Evolutionary conservation across 2,329 filamentous ascomycete species (phyloP).

Genomic region (Canariomyces notabilis): DNA sequence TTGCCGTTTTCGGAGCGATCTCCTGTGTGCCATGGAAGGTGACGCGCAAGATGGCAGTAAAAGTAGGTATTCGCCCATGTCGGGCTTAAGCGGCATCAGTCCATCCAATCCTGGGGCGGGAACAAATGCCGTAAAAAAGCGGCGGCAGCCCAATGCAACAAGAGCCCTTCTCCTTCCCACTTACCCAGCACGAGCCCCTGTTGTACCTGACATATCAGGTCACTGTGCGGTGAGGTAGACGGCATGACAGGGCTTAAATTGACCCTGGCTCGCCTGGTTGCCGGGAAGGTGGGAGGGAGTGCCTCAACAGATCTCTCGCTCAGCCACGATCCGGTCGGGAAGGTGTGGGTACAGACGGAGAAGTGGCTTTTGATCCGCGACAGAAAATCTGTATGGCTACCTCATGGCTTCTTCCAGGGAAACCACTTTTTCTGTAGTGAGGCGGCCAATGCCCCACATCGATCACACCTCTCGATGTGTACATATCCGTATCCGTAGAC

Average conservation of each 20-base stretch:
- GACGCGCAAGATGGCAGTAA: background rate
- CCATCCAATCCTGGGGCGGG: background rate
- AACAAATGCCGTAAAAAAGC: background rate
- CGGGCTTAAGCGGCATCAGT: no score
- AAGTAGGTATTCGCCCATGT: background rate
- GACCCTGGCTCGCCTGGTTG: background rate
- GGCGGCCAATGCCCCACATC: no score
- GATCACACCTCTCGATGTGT: no score
- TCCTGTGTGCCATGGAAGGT: slow-evolving; percentile 1
- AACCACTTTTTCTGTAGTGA: no score
- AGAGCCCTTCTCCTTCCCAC: background rate
- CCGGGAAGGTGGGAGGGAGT: background rate
- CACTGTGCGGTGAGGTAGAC: background rate
- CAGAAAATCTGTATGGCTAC: no score
- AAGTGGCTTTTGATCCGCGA: no score
- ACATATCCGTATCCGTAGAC: no score
- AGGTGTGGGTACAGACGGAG: no score
- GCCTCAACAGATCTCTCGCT: no score
- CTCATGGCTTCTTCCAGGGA: no score
- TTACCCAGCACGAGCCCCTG: background rate
- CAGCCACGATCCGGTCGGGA: no score
- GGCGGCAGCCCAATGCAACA: background rate
- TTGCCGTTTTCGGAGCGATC: background rate
- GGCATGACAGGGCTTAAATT: background rate
- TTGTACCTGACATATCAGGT: background rate